Base-by-base conservation (phyloP, 371 early-diverging fungal genomes). In the Capniomyces stellatus region DNA sequence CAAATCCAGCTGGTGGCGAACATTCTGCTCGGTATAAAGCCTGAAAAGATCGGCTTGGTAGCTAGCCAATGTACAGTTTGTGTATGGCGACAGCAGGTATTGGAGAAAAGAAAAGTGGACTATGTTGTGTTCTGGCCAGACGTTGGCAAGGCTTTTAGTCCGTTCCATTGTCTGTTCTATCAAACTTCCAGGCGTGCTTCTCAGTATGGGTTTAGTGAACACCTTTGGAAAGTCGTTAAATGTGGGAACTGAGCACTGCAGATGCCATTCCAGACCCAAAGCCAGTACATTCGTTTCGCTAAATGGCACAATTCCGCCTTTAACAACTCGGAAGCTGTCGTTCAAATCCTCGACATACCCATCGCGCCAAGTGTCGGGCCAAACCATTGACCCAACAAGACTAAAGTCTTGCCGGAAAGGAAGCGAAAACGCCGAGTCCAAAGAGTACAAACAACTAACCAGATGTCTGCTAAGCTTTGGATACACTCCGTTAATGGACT, bases 391-490 rank as follows among this genome's bases (percentile, higher is more conserved):
- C 24, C n/a, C n/a, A 40, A 24, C 15, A 35, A 52, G 6, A 40
- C 39, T 40, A 46, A 52, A 52, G 31, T 52, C 52, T 52, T 27
- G n/a, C n/a, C 52, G 24, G n/a, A 52, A 31, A 3, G 52, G 30
- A 40, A 52, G 30, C n/a, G 43, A 29, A 3, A 40, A 18, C n/a
- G 35, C 22, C 8, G 3, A 52, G 27, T 52, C 52, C n/a, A 52
- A 3, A 4, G 25, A 22, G 15, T 24, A 6, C 28, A 29, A 28
- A 28, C 27, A 29, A 4, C 10, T 18, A 28, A 46, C 29, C 46
- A 10, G 29, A 10, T 18, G 10, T 6, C 18, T 18, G 8, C 8
- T 46, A 10, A 46, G 46, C 15, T 18, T 28, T 18, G 46, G 6
- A 6, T 18, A 6, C 28, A 10, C 29, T 10, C 10, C 29, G 18